Evolutionary conservation across 176 grass and related monocot genomes (phyloP).

Genomic region (Carex scoparia): DNA sequence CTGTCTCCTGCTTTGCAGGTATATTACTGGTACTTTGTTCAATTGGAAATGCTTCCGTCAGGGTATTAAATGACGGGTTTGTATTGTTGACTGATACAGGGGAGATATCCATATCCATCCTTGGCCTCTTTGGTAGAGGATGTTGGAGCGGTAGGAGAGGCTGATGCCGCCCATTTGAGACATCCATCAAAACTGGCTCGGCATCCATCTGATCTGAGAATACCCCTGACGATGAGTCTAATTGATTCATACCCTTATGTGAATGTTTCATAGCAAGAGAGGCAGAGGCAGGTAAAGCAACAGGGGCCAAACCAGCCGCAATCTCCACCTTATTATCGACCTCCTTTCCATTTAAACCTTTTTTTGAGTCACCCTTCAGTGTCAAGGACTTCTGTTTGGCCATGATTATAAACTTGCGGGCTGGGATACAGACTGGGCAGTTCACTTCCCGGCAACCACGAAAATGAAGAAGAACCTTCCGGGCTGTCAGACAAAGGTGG

Average conservation of each 20-base stretch:
- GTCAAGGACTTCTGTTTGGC: conserved; percentile 47
- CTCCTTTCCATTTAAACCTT: conserved; percentile 28
- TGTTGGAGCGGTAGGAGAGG: conserved; percentile 23
- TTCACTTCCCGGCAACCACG: conserved; percentile 52
- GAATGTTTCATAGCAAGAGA: background rate
- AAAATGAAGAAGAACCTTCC: conserved; percentile 58
- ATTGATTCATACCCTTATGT: conserved; percentile 2
- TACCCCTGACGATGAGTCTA: conserved; percentile 22
- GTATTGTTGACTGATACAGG: conserved; percentile 37
- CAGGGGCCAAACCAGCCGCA: background rate
- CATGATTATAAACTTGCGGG: conserved; percentile 42
- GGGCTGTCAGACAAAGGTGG: conserved; percentile 53
- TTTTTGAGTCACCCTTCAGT: conserved; percentile 44
- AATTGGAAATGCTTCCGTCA: conserved; percentile 44
- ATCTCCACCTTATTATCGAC: conserved; percentile 27
- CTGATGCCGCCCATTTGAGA: conserved; percentile 31
- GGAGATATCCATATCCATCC: conserved; percentile 55
- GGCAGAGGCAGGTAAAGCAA: conserved; percentile 1
- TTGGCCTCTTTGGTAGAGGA: conserved; percentile 59
- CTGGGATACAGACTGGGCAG: conserved; percentile 78
- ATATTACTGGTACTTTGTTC: conserved; percentile 48
- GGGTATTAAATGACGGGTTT: conserved; percentile 35
- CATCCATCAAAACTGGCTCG: conserved; percentile 52
- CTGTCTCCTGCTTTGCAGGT: conserved; percentile 48
- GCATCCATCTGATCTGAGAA: conserved; percentile 64